Base-by-base conservation (phyloP, 257 asterid genomes). In the Anisodus acutangulus region DNA sequence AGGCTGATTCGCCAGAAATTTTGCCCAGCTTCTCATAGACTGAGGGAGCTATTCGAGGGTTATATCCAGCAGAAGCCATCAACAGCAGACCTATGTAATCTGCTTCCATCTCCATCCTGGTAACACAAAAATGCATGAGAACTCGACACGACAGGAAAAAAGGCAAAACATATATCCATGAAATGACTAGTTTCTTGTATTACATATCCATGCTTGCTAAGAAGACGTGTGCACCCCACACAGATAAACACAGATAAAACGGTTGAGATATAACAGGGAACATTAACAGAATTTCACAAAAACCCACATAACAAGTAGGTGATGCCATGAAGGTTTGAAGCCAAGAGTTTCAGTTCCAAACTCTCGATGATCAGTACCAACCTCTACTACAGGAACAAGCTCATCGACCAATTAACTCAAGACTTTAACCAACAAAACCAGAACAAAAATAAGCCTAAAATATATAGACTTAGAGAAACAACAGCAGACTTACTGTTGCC, bases 101-200 rank as follows among this genome's bases (percentile, higher is more conserved):
- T 60, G 98, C 99, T 85, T 94, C 99, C 93, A 95, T 93, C 92
- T 95, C 98, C 98, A 95, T 95, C 94, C 98, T 95, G 83, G 49
- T 81, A 78, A 55, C 62, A 79, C 2, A 53, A 17, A 37, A 80
- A 17, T 53, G 49, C 22, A 22, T 26, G 81, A 76, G 63, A 76
- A 6, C 62, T 51, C 4, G 19, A 26, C 8, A 13, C n/a, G 7
- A 2, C 4, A 26, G 81, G 60, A 22, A 49, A 74, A 12, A 74
- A 0, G 4, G 59, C 3, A 3, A n/a, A 68, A 22, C 0, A 13
- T 22, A 26, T 64, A 78, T 53, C 64, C 26, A 53, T 53, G 81
- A 78, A 69, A 39, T 69, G 16, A 31, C 26, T 76, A 26, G 41
- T 22, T 78, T 3, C 49, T 4, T 26, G 47, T 10, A 51, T 78